Base-by-base conservation (phyloP, 495 filamentous ascomycete species). In the Xylaria grammica region DNA sequence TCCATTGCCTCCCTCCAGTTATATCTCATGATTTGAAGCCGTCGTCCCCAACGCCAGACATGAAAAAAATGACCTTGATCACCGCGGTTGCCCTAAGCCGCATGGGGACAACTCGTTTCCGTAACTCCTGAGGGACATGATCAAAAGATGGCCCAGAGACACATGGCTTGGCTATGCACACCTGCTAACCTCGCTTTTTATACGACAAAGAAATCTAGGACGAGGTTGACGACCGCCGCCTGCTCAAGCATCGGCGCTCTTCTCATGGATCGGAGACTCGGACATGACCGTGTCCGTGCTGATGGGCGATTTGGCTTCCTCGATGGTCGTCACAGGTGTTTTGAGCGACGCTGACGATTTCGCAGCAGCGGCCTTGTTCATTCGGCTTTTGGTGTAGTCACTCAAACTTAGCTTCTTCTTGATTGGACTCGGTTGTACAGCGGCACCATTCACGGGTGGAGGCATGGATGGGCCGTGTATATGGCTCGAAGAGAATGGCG, bases 391-490 rank as follows among this genome's bases (percentile, higher is more conserved):
- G 52, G 77, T 84, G 62, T 91, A 93, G 69, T 91, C 90, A 72
- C 88, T 88, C n/a, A 92, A 70, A 66, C 87, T 93, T 40, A 93
- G 68, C 69, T 88, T 89, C 78, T 91, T 93, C 76, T 86, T 86
- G 40, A 84, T 75, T 8, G 90, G 89, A 56, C 84, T 89, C 3
- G 87, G 84, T 19, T 79, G 79, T 15, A 82, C 80, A 0, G 75
- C 72, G 10, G 75, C 67, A 4, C 78, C 78, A 54, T 81, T 82
- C 34, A 79, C 70, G 5, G 78, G 70, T 1, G 81, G 70, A 45
- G 79, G 73, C 13, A 78, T 74, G 62, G 86, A 81, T 9, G 79
- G 69, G 51, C 67, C 77, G 42, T 79, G 73, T 48, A 77, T 48
- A 57, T 67, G 69, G 34, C 40, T 65, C 20, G 69, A 71, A 4